Percentiles rank a stretch among this genome's conserved stretches.
These are phyloP conservation scores for Kuraishia ogatae DNA, from an alignment of 805 yeast genomes.

Conservation along the genomic window DNA sequence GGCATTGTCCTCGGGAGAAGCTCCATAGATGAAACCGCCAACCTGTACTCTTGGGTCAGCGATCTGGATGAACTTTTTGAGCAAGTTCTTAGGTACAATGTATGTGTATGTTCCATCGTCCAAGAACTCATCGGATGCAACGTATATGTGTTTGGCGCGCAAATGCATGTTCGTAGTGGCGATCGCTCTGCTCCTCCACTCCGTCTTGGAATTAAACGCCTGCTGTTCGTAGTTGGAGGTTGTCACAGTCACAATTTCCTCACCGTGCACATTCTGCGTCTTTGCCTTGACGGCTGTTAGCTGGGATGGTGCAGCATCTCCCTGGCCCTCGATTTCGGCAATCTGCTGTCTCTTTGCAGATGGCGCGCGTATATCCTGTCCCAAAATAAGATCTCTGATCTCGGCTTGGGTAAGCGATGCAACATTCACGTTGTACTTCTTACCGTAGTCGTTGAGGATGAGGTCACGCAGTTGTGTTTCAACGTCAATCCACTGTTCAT, in stretches of 20 bases:
- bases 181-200: slow-evolving; percentile 87
- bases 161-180: slow-evolving; percentile 64
- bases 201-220: slow-evolving; percentile 73
- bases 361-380: slow-evolving; percentile 90
- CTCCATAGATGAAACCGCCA: slow-evolving; percentile 75
- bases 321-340: slow-evolving; percentile 56
- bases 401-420: slow-evolving; percentile 88
- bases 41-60: slow-evolving; percentile 78
- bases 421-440: slow-evolving; percentile 77
- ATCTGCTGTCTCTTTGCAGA: slow-evolving; percentile 79
- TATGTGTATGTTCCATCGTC: slow-evolving; percentile 53
- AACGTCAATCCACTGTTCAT: slow-evolving; percentile 87
- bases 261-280: slow-evolving; percentile 90
- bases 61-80: slow-evolving; percentile 69
- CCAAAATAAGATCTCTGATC: slow-evolving; percentile 86
- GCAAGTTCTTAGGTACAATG: slow-evolving; percentile 73
- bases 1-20: slow-evolving; percentile 62
- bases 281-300: slow-evolving; percentile 73
- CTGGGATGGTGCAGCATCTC: slow-evolving; percentile 36
- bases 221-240: slow-evolving; percentile 84
- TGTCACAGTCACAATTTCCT: slow-evolving; percentile 89
- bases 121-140: slow-evolving; percentile 52
- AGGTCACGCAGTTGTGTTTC: slow-evolving; percentile 85
- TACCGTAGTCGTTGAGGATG: slow-evolving; percentile 77
- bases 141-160: slow-evolving; percentile 68